Evolutionary conservation across 2,329 filamentous ascomycete species (phyloP).

Genomic region (Hyphodiscus sp.): DNA sequence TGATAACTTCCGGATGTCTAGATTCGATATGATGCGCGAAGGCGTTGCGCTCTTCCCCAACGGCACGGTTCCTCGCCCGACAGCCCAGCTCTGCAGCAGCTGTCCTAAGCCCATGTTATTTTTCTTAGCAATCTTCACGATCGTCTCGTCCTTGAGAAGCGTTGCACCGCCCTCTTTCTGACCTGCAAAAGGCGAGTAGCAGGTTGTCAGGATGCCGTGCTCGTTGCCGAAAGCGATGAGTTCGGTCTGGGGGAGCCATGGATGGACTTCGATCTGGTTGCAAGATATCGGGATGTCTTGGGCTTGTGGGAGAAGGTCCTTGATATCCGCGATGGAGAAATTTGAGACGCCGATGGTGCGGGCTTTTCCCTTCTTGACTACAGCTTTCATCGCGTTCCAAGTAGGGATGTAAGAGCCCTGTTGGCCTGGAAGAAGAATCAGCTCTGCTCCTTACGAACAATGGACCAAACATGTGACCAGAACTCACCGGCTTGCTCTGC

Average conservation of each 20-base stretch:
- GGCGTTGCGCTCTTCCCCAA: slow-evolving; percentile 62
- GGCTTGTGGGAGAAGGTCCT: slow-evolving; percentile 41
- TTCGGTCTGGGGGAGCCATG: slow-evolving; percentile 21
- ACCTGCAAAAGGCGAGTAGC: slow-evolving; percentile 57
- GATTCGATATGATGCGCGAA: slow-evolving; percentile 40
- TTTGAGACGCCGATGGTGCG: slow-evolving; percentile 27
- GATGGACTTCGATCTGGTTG: slow-evolving; percentile 30
- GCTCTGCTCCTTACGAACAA: background rate
- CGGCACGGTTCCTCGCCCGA: slow-evolving; percentile 60
- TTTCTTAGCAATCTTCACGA: slow-evolving; percentile 54
- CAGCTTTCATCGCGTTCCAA: slow-evolving; percentile 30
- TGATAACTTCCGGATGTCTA: slow-evolving; percentile 8
- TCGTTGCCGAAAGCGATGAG: slow-evolving; percentile 21
- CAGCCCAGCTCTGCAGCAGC: slow-evolving; percentile 63
- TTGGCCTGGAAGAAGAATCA: slow-evolving; percentile 41
- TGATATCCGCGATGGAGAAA: slow-evolving; percentile 38
- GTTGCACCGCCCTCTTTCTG: slow-evolving; percentile 55
- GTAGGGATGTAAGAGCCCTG: slow-evolving; percentile 46
- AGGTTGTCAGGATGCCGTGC: slow-evolving; percentile 47
- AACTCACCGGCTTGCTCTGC: slow-evolving; percentile 7
- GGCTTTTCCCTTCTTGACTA: slow-evolving; percentile 23
- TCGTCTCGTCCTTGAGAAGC: slow-evolving; percentile 46
- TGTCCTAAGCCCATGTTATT: slow-evolving; percentile 52
- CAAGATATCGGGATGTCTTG: slow-evolving; percentile 38
- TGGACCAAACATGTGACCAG: background rate